These are phyloP conservation scores for Zopfia rhizophila DNA, from an alignment of 2,329 filamentous ascomycete species.

Conservation along the genomic window DNA sequence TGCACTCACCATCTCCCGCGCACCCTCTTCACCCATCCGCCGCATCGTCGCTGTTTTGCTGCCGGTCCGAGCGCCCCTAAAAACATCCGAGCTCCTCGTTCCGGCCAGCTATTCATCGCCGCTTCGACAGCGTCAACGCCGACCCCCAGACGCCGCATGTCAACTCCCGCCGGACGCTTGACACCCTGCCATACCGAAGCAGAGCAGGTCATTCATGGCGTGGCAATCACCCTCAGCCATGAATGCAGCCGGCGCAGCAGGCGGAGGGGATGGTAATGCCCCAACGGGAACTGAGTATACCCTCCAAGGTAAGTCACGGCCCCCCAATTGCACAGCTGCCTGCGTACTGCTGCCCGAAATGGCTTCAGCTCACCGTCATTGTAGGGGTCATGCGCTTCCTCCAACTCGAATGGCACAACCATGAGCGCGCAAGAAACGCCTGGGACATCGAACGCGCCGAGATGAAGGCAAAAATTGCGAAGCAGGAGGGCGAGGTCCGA, in stretches of 20 bases:
- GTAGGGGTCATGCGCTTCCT: conserved; percentile 98
- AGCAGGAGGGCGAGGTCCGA: conserved; percentile 87
- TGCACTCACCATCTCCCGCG: conserved; percentile 13
- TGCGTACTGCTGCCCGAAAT: conserved; percentile 1
- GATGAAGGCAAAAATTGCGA: conserved; percentile 97
- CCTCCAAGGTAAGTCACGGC: conserved; percentile 68
- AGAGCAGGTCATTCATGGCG: conserved; percentile 64
- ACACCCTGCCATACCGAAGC: conserved; percentile 22
- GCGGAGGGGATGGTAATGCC: conserved; percentile 59
- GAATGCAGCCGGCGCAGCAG: conserved; percentile 65
- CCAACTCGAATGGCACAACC: conserved; percentile 98
- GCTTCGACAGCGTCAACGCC: conserved; percentile 28
- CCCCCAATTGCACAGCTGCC: conserved; percentile 3
- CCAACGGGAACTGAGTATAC: conserved; percentile 76
- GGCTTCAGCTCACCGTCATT: conserved; percentile 27
- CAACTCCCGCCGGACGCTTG: conserved; percentile 16
- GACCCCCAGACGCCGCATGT: conserved; percentile 36
- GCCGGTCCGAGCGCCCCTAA: conserved; percentile 23
- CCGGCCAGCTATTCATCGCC: conserved; percentile 34
- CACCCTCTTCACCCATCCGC: background rate
- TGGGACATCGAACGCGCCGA: conserved; percentile 99
- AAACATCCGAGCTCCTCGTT: conserved; percentile 39
- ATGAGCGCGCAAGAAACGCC: conserved; percentile 95
- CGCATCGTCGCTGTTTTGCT: conserved; percentile 10
- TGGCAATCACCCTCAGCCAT: conserved; percentile 76